These are phyloP conservation scores for Candida andamanensis DNA, from an alignment of 805 yeast genomes.

Conservation along the genomic window DNA sequence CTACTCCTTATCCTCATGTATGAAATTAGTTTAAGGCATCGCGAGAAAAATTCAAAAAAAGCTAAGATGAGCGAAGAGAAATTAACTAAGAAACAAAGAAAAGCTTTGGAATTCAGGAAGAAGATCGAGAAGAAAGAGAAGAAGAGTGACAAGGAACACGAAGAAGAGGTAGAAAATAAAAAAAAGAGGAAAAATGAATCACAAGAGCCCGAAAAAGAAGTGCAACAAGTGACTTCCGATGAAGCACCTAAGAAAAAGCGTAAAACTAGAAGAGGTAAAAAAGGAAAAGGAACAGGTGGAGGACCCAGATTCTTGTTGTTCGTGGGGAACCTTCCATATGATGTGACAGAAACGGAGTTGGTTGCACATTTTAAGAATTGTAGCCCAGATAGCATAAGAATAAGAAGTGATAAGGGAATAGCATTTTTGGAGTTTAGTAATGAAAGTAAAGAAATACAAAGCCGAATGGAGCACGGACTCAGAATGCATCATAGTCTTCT, in stretches of 20 bases:
- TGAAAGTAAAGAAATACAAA: conserved; percentile 58
- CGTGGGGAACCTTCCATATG: conserved; percentile 86
- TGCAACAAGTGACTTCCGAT: conserved; percentile 3
- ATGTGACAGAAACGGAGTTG: conserved; percentile 56
- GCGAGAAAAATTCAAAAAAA: not conserved
- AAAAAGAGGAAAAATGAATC: conserved; percentile 10
- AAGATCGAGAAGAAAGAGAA: conserved; percentile 33
- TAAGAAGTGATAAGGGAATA: conserved; percentile 82
- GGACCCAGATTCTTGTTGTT: conserved; percentile 76
- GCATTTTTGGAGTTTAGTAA: conserved; percentile 82
- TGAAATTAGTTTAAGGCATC: not conserved
- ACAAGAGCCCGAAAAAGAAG: conserved; percentile 3
- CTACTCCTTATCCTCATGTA: conserved; percentile 3
- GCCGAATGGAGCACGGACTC: conserved; percentile 79
- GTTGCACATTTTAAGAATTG: conserved; percentile 66
- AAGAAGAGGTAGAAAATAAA: conserved; percentile 19
- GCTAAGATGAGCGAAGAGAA: conserved; percentile 24
- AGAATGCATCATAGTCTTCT: conserved; percentile 74
- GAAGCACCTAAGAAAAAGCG: conserved; percentile 53
- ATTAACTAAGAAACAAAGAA: conserved; percentile 60
- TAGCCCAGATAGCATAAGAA: conserved; percentile 70
- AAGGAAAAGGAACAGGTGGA: conserved; percentile 51
- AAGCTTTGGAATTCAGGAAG: conserved; percentile 56
- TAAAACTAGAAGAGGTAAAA: conserved; percentile 74
- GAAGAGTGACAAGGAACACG: conserved; percentile 17